Evolutionary conservation across 2,329 filamentous ascomycete genomes (phyloP).

Genomic region (Ceratocystis variospora): DNA sequence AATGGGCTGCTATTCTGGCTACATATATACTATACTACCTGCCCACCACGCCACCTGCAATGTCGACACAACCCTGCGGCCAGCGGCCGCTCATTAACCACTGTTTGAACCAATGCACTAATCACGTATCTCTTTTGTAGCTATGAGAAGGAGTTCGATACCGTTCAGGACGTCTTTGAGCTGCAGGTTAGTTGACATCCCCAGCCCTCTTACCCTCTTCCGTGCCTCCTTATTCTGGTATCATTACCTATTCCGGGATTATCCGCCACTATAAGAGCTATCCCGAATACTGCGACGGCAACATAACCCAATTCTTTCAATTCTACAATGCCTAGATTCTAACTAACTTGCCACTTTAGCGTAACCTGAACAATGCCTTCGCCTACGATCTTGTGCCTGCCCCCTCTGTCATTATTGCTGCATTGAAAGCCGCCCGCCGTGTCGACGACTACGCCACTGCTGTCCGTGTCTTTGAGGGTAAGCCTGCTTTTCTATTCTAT

Average conservation of each 20-base stretch:
- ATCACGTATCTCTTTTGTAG: constrained; percentile 34
- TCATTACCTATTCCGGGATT: constrained; percentile 10
- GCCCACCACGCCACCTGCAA: not conserved
- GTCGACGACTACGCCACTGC: constrained; percentile 98
- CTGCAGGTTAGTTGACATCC: constrained; percentile 61
- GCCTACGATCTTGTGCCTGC: constrained; percentile 99
- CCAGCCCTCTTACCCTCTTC: not conserved
- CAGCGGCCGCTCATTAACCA: no score
- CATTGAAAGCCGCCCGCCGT: constrained; percentile 81
- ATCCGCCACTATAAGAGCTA: constrained; percentile 7
- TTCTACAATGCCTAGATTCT: no score
- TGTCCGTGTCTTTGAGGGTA: constrained; percentile 97
- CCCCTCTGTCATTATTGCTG: constrained; percentile 76
- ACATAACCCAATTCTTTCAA: not conserved
- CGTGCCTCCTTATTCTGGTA: not conserved
- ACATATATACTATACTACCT: not conserved
- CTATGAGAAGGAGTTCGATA: constrained; percentile 96
- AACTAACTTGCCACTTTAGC: constrained; percentile 29
- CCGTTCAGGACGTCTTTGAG: constrained; percentile 97
- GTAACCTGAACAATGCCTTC: constrained; percentile 98
- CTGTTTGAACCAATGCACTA: constrained; percentile 3
- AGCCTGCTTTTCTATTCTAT: constrained; percentile 23
- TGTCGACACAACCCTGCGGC: not conserved
- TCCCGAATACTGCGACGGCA: constrained; percentile 15
- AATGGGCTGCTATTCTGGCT: not conserved